Evolutionary conservation across 106 monocot species (phyloP), one percentile per base, ranked within the genome.

Genomic region (Phalaenopsis aphrodite): DNA sequence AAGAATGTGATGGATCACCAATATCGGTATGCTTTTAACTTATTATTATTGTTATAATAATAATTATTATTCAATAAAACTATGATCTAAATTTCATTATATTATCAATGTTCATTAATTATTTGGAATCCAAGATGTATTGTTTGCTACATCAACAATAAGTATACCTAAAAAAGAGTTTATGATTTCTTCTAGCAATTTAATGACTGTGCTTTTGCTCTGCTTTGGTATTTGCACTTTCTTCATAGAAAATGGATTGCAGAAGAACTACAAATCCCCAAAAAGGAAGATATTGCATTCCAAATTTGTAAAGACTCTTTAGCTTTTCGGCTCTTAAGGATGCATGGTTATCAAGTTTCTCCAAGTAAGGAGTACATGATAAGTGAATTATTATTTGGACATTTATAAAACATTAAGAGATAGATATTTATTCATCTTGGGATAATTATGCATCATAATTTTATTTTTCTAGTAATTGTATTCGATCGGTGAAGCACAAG

Each of bases 311-410:
- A 55, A 17, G 86, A 83, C 30, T 76, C 83, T 1, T 77, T 86
- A 42, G 76, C 83, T 3, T 86, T 86, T 71, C 4, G 75, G 5
- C 80, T 83, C 17, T 41, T 86, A 55, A 79, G 86, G 41, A 49
- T 55, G 78, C 78, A 83, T 23, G 83, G 83, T n/a, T 83, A 83
- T 66, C 23, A 41, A 4, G 80, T 83, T 4, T 86, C 86, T 56
- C 86, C 86, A 52, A 0, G 86, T 86, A 83, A 79, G 75, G 11
- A 16, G 1, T 46, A 30, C 30, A 30, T 52, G 12, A 52, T 2
- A 12, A 52, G 12, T 52, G 1, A 52, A 52, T 52, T 12, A 52
- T 12, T 12, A 9, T 9, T 48, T 52, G 3, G 3, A 52, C 12
- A 52, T 52, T 52, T 52, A 0, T 52, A 52, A 52, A 52, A 52